Evolutionary conservation across 2,329 filamentous ascomycete genomes (phyloP).

Genomic region (Xylaria sp.): DNA sequence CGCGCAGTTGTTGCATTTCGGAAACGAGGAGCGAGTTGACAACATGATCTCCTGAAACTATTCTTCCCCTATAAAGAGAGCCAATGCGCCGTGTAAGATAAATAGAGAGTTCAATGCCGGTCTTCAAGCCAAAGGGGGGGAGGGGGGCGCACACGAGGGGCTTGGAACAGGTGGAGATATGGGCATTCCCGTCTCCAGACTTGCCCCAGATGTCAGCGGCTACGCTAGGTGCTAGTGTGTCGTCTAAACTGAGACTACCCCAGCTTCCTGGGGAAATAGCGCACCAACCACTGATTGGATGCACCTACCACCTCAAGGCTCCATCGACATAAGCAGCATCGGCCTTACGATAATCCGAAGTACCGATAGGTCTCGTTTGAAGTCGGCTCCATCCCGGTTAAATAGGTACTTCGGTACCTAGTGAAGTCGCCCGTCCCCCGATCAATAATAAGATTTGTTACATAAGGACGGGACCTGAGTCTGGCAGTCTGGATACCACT

Average conservation of each 20-base stretch:
- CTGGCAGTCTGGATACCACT: no score
- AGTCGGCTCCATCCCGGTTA: no score
- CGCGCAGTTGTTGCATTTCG: conserved; percentile 28
- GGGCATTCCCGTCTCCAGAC: background rate
- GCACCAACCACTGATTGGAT: background rate
- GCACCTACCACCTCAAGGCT: no score
- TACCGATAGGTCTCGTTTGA: no score
- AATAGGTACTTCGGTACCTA: background rate
- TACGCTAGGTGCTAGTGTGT: background rate
- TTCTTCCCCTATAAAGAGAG: background rate
- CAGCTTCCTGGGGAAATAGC: conserved; percentile 14
- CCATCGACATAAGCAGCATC: no score
- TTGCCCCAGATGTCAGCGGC: background rate
- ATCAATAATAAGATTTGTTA: background rate
- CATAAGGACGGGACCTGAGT: no score
- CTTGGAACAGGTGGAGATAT: background rate
- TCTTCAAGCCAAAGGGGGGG: background rate
- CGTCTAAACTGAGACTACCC: background rate
- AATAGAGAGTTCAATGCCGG: background rate
- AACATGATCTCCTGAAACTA: conserved; percentile 11
- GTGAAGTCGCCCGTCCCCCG: no score
- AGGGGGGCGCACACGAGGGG: background rate
- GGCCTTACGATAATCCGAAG: conserved; percentile 13
- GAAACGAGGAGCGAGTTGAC: conserved; percentile 3
- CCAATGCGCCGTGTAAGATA: conserved; percentile 4